A percentile compares a stretch with the other conserved stretches of the same genome.
phyloP scores from a whole-genome alignment of 208 protist genomes.

The Trypanosoma avium region DNA sequence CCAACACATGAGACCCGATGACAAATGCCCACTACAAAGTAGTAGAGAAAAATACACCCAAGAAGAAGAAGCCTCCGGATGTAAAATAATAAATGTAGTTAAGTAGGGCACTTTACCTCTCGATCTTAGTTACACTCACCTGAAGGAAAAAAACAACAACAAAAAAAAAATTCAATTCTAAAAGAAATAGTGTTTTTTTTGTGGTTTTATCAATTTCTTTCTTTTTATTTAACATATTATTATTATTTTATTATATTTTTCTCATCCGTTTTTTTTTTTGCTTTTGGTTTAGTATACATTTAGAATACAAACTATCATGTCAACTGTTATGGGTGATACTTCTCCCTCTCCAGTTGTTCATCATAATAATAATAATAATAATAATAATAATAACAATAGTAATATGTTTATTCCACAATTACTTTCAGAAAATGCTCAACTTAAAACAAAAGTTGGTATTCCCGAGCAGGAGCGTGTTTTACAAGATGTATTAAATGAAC shows the following conservation, averaged over 20 bases:
- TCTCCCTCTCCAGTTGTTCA: no score
- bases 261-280: background rate
- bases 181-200: background rate
- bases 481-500: constrained; percentile 45
- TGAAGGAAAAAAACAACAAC: constrained; percentile 1
- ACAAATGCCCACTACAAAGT: no score
- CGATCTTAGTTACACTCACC: constrained; percentile 7
- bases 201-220: constrained; percentile 7
- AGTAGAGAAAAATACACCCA: no score
- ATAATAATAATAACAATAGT: background rate
- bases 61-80: no score
- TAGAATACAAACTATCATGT: background rate
- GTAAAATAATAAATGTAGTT: no score
- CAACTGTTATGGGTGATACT: background rate
- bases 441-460: constrained; percentile 40
- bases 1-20: no score
- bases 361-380: background rate
- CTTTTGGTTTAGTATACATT: background rate
- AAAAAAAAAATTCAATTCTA: background rate
- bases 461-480: constrained; percentile 57
- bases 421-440: constrained; percentile 54
- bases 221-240: background rate
- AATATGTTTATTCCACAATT: constrained; percentile 32
- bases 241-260: background rate
- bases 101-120: no score